phyloP scores from a whole-genome alignment of 176 grass and related monocot species.

The Pontederia crassipes region DNA sequence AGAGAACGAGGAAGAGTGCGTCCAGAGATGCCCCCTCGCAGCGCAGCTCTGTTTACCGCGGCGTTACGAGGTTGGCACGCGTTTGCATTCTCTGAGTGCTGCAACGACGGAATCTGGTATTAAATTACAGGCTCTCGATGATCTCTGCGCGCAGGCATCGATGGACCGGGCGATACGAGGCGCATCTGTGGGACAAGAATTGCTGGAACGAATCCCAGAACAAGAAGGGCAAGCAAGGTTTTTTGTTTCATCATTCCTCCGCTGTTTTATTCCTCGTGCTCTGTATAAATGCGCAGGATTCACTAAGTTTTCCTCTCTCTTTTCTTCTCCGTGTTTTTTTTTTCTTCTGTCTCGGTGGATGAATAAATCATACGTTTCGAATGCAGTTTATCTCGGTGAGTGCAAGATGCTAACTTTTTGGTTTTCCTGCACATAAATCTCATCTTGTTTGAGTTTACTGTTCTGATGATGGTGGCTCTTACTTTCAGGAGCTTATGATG shows the following conservation, averaged over 20 bases:
- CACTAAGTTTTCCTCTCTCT: slow-evolving; percentile 16
- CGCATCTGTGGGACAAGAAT: slow-evolving; percentile 94
- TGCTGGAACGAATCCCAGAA: slow-evolving; percentile 91
- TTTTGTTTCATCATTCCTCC: not conserved
- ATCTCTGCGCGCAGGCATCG: slow-evolving; percentile 40
- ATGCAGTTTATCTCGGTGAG: slow-evolving; percentile 98
- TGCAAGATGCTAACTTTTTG: not conserved
- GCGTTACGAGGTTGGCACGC: slow-evolving; percentile 53
- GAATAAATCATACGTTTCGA: not conserved
- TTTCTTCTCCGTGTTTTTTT: not conserved
- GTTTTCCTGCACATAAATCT: not conserved
- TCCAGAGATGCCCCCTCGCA: slow-evolving; percentile 55
- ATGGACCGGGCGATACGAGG: slow-evolving; percentile 90
- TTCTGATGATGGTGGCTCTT: not conserved
- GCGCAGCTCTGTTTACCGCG: slow-evolving; percentile 81
- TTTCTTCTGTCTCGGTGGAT: slow-evolving; percentile 9
- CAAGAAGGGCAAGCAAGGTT: slow-evolving; percentile 98
- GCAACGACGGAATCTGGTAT: no score
- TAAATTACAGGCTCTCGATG: not conserved
- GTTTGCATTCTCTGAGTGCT: no score
- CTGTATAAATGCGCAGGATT: not conserved
- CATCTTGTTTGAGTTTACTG: no score
- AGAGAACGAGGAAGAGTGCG: slow-evolving; percentile 68
- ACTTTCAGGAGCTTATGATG: slow-evolving; percentile 70
- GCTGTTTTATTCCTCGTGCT: not conserved